Base-by-base conservation (phyloP, 306 rosid genomes). In the Comarum palustre region DNA sequence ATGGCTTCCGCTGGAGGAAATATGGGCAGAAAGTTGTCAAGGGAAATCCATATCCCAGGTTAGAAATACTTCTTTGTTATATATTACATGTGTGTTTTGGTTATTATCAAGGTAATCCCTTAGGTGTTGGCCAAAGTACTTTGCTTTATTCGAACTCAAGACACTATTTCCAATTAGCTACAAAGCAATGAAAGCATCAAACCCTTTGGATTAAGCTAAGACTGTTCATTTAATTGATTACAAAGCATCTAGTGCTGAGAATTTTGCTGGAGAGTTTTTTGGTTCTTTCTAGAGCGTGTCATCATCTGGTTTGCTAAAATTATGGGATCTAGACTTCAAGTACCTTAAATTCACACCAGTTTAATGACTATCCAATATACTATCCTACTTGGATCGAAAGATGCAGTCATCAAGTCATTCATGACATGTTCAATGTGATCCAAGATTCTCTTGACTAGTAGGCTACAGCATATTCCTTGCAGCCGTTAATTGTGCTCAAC, bases 1-100 rank as follows among this genome's bases (percentile, higher is more conserved):
- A 94, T 75, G 96, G 97, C 57, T 87, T 88, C 76, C 97, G 96
- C 72, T 94, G 99, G 99, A 91, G 97, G 82, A 94, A 94, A 86
- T 94, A 94, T 78, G 99, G 99, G 9, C 97, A 94, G 88, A 94
- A 94, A 69, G 92, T 94, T 80, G 97, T 91, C 25, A 89, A 91
- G 86, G 97, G 97, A 19, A 94, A 88, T 84, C 91, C 96, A 80
- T 83, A 85, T 80, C 96, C 96, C 81, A 88, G 97, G 96, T 91
- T 74, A 27, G 72, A 72, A 57, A 41, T 52, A 20, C 15, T 20
- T 3, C 59, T 8, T 20, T n/a, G 27, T 8, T 20, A 52, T 52
- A 14, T 9, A 8, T 50, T 69, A 25, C 3, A 15, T 51, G 1
- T 16, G 25, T 17, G 3, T 41, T 34, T 24, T 17, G 24, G 15